Evolutionary conservation across 306 rosid genomes (phyloP).

Genomic region (Betula pendula): DNA sequence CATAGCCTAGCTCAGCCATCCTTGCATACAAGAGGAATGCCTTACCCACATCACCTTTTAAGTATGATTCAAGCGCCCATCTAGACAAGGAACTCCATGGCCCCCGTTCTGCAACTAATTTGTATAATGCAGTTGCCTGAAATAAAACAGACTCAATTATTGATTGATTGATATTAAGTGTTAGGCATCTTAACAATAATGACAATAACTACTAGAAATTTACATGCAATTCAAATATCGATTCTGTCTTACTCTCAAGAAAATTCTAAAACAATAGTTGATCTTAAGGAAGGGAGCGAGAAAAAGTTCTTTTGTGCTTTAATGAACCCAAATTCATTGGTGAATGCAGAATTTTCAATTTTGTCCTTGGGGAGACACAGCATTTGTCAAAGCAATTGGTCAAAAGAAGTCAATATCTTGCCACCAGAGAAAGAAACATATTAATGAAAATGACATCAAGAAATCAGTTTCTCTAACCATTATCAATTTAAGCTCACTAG

Average conservation of each 20-base stretch:
- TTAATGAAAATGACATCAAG: neutral
- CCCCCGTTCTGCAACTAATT: slow-evolving; percentile 95
- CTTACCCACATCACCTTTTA: slow-evolving; percentile 88
- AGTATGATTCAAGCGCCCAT: slow-evolving; percentile 97
- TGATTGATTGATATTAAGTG: slow-evolving; percentile 11
- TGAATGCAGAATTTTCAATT: neutral
- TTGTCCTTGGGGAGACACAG: neutral
- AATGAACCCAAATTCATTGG: neutral
- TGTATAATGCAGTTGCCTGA: slow-evolving; percentile 91
- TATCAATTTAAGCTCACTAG: neutral
- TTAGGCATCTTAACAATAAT: neutral
- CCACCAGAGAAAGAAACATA: neutral
- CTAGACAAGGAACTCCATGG: slow-evolving; percentile 98
- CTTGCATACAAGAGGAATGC: slow-evolving; percentile 89
- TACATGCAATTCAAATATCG: slow-evolving; percentile 8
- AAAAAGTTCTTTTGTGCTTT: neutral
- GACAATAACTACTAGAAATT: slow-evolving; percentile 7
- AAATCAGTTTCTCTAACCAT: neutral
- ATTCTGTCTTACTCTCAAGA: neutral
- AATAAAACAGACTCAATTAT: slow-evolving; percentile 24
- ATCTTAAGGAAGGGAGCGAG: neutral
- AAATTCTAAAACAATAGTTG: neutral
- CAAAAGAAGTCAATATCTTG: neutral
- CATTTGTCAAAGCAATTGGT: neutral
- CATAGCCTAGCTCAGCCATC: slow-evolving; percentile 98